Base-by-base conservation (phyloP, 2,329 filamentous ascomycete species). In the Pestalotiopsis sp. region DNA sequence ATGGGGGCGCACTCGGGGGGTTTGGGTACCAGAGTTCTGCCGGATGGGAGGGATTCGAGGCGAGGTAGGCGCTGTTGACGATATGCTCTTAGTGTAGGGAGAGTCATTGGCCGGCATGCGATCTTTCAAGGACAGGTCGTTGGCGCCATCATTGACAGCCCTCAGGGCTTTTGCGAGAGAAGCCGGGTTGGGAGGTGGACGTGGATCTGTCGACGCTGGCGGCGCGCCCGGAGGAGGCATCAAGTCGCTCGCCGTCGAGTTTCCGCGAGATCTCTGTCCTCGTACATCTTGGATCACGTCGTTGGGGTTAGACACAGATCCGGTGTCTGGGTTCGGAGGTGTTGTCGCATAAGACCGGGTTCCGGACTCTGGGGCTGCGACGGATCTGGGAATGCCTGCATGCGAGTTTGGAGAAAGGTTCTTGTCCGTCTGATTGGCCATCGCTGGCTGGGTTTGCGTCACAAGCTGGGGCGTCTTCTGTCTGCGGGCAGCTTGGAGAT, bases 1-100 rank as follows among this genome's bases (percentile, higher is more conserved):
- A 80, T 97, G 94, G 25, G 91, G 88, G 72, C 92, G 90, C 63
- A 94, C 87, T 72, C 92, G 87, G 36, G 95, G 94, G 5, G 95
- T 97, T 31, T 91, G 90, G 65, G 86, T 87, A 69, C 92, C 92
- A 12, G 94, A 96, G 75, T 91, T 93, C 76, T 92, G 91, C 76
- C 92, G 85, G 70, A 91, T 80, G 1, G 92, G 90, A 64, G 88
- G 88, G 86, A 89, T 85, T 77, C 87, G 83, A 61, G 88, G 88
- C 31, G 88, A 90, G 41, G 81, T 85, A 52, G 87, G 86, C 14
- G 87, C 87, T 52, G 88, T 90, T 6, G 88, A 90, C 17, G 84
- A 84, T 69, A 87, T 83, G 76, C 87, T 90, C 71, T 85, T 84
- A 67, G 86, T 83, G 72, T 87, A 85, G 23, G 86, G 85, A 59